These are phyloP conservation scores for Exophiala sideris DNA, from an alignment of 2,329 filamentous ascomycete species.

Conservation along the genomic window DNA sequence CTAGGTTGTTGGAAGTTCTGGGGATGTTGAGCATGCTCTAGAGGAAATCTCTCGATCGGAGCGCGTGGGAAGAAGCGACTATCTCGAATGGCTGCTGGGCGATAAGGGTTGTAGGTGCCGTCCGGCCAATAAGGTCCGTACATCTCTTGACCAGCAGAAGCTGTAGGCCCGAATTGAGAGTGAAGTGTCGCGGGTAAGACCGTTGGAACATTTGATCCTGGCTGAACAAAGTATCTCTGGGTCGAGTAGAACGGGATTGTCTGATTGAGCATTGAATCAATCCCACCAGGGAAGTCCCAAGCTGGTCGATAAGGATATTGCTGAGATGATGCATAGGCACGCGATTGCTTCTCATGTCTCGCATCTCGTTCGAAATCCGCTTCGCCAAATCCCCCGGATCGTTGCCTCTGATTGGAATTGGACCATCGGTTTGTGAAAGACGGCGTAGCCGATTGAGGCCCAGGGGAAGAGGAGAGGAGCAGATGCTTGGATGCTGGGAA, in stretches of 20 bases:
- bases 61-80: conserved; percentile 40
- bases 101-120: conserved; percentile 59
- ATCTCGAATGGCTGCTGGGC: conserved; percentile 56
- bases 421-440: conserved; percentile 34
- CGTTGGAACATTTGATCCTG: conserved; percentile 54
- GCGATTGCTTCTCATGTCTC: conserved; percentile 11
- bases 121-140: conserved; percentile 64
- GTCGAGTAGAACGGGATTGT: conserved; percentile 44
- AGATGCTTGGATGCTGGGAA: conserved; percentile 81
- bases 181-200: conserved; percentile 59
- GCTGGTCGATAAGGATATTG: conserved; percentile 20
- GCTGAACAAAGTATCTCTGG: conserved; percentile 41
- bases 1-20: conserved; percentile 6
- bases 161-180: conserved; percentile 56
- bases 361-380: conserved; percentile 11
- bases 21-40: conserved; percentile 18
- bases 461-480: conserved; percentile 61
- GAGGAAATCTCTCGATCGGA: conserved; percentile 20
- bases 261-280: conserved; percentile 62
- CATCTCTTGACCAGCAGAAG: conserved; percentile 54
- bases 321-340: conserved; percentile 10
- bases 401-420: conserved; percentile 26
- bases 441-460: conserved; percentile 8
- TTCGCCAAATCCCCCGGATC: neutral
- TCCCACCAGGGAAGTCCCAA: conserved; percentile 37